Evolutionary conservation across 192 early-diverging fungal species (phyloP).

Genomic region (Coemansia sp.): DNA sequence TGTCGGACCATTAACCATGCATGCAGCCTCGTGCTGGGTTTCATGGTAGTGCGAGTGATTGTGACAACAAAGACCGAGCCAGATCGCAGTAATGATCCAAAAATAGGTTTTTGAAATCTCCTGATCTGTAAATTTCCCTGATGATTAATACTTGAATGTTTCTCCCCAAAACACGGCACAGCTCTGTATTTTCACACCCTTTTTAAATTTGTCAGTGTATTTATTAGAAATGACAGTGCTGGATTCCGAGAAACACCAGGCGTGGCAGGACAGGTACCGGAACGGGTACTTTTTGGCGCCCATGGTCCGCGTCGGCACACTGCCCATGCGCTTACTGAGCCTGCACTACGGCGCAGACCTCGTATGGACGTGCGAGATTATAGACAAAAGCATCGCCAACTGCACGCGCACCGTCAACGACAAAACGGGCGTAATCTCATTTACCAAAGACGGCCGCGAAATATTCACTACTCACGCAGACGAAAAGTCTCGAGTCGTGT

Average conservation of each 20-base stretch:
- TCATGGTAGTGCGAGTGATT: background rate
- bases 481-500: conserved; percentile 77
- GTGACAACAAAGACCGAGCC: background rate
- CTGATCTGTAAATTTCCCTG: background rate
- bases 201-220: too few species aligned
- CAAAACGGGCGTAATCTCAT: conserved; percentile 76
- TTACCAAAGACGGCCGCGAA: conserved; percentile 60
- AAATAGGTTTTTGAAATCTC: background rate
- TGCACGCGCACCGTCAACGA: conserved; percentile 71
- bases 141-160: background rate
- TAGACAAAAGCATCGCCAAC: conserved; percentile 82
- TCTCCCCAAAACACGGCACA: too few species aligned
- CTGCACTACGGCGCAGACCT: conserved; percentile 90
- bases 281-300: conserved; percentile 81
- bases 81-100: background rate
- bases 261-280: conserved; percentile 42
- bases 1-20: background rate
- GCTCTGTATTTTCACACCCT: too few species aligned
- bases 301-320: conserved; percentile 92
- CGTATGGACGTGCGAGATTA: conserved; percentile 86
- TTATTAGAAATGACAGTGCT: background rate
- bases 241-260: conserved; percentile 2
- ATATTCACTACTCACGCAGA: conserved; percentile 73
- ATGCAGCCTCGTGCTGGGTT: background rate
- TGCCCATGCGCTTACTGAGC: conserved; percentile 84